Evolutionary conservation across 371 early-diverging fungal genomes (phyloP).

Genomic region (Mortierella sp.): DNA sequence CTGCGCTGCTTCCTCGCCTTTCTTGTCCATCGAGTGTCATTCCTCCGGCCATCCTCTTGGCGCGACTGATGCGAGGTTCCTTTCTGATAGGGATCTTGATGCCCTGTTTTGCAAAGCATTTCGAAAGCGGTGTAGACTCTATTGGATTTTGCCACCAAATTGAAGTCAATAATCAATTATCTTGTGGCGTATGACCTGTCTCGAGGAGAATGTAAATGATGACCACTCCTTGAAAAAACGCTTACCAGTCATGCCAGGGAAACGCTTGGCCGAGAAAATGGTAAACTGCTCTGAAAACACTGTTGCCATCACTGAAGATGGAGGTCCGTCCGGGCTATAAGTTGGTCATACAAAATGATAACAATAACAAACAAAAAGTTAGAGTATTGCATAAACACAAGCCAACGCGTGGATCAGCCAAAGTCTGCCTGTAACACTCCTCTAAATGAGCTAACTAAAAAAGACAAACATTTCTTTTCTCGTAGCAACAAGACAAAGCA

Average conservation of each 20-base stretch:
- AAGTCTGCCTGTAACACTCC: too few relatives aligned
- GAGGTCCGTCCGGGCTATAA: slow-evolving; percentile 28
- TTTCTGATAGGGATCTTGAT: slow-evolving; percentile 78
- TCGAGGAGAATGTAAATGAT: too few relatives aligned
- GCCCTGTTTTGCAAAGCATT: slow-evolving; percentile 80
- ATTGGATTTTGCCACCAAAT: slow-evolving; percentile 10
- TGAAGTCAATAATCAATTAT: background rate
- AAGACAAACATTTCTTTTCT: too few relatives aligned
- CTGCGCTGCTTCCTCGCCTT: background rate
- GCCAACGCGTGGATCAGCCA: background rate
- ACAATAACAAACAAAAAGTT: too few relatives aligned
- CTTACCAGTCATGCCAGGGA: slow-evolving; percentile 79
- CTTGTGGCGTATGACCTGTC: background rate
- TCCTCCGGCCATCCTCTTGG: slow-evolving; percentile 18
- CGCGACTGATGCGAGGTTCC: slow-evolving; percentile 47
- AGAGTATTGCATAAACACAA: background rate
- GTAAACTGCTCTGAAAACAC: slow-evolving; percentile 67
- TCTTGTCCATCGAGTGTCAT: background rate
- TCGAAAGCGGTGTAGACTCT: slow-evolving; percentile 77
- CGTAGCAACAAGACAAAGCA: background rate
- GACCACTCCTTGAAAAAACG: background rate
- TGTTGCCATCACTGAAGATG: slow-evolving; percentile 50
- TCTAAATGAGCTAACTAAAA: background rate
- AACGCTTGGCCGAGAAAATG: slow-evolving; percentile 75
- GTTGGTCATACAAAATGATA: background rate